Conservation (phyloP, 2,329 filamentous ascomycete species). For the Teratosphaeria zuluensis region DNA sequence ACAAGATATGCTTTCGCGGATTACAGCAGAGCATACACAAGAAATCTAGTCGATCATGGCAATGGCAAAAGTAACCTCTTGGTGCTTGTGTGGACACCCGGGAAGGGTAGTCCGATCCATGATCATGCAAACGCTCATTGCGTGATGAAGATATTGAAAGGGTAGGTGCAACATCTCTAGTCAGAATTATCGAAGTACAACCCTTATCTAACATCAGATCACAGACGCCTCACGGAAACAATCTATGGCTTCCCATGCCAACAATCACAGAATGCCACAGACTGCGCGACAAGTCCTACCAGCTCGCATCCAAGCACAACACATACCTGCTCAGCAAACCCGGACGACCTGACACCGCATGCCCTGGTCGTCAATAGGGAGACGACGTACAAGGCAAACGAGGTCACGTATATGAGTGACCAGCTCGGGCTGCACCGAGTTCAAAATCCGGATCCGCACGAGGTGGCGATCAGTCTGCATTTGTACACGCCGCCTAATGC, state of each 20-base stretch:
- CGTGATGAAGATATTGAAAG: slow-evolving; percentile 79
- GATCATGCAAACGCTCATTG: slow-evolving; percentile 75
- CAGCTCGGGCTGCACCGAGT: slow-evolving; percentile 77
- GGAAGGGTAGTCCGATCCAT: slow-evolving; percentile 74
- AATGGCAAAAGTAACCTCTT: slow-evolving; percentile 78
- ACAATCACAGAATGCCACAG: slow-evolving; percentile 25
- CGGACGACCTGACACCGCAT: slow-evolving; percentile 9
- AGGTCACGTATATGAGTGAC: slow-evolving; percentile 87
- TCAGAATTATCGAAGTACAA: not conserved
- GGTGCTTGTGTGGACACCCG: slow-evolving; percentile 80
- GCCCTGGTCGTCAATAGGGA: slow-evolving; percentile 56
- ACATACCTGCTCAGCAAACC: slow-evolving; percentile 17
- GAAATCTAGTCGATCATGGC: slow-evolving; percentile 82
- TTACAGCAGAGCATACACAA: slow-evolving; percentile 60
- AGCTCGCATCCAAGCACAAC: slow-evolving; percentile 19
- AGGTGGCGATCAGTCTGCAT: slow-evolving; percentile 78
- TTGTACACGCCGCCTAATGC: slow-evolving; percentile 64
- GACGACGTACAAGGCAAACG: slow-evolving; percentile 57
- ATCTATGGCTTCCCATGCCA: slow-evolving; percentile 61
- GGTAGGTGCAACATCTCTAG: slow-evolving; percentile 23
- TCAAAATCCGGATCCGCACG: slow-evolving; percentile 57
- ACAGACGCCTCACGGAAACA: slow-evolving; percentile 61
- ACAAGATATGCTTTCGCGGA: slow-evolving; percentile 65
- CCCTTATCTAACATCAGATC: not conserved
- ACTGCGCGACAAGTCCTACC: slow-evolving; percentile 13